These are phyloP conservation scores for Solidago caesia DNA, from an alignment of 129 eudicot species.

Conservation along the genomic window DNA sequence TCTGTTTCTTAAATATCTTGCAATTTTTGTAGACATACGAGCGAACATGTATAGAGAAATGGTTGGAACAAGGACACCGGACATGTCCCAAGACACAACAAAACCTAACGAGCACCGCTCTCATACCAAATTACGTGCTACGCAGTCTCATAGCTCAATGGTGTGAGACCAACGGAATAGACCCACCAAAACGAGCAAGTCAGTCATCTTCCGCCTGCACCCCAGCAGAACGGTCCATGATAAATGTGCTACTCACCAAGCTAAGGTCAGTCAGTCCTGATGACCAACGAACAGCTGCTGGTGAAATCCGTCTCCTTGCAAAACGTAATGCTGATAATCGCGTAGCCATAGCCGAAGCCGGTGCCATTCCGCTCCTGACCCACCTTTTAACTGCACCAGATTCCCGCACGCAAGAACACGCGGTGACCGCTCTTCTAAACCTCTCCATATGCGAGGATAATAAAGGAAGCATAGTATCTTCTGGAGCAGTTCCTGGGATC, in stretches of 20 bases:
- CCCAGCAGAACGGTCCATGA: conserved; percentile 75
- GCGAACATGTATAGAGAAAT: conserved; percentile 83
- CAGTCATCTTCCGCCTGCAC: conserved; percentile 71
- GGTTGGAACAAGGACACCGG: conserved; percentile 87
- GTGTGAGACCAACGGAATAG: conserved; percentile 88
- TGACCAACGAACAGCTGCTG: conserved; percentile 82
- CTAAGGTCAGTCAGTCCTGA: conserved; percentile 63
- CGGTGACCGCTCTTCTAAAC: conserved; percentile 91
- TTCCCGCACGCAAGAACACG: conserved; percentile 94
- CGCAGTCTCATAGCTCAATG: conserved; percentile 94
- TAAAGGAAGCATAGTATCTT: conserved; percentile 71
- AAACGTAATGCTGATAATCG: conserved; percentile 95
- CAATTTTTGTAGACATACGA: conserved; percentile 70
- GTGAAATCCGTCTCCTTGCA: conserved; percentile 94
- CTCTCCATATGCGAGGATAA: conserved; percentile 91
- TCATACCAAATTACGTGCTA: conserved; percentile 86
- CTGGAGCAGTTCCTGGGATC: conserved; percentile 95
- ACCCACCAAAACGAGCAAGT: conserved; percentile 68
- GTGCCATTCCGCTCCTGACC: conserved; percentile 87
- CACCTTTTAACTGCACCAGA: conserved; percentile 67
- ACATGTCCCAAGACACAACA: conserved; percentile 98
- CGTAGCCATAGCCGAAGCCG: conserved; percentile 91
- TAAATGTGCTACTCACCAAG: conserved; percentile 60
- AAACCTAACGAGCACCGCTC: conserved; percentile 51
- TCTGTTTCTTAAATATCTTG: neutral